Percentiles rank a stretch among this genome's conserved stretches.
phyloP scores from a whole-genome alignment of 129 eudicot species.

The Tagetes patula region DNA sequence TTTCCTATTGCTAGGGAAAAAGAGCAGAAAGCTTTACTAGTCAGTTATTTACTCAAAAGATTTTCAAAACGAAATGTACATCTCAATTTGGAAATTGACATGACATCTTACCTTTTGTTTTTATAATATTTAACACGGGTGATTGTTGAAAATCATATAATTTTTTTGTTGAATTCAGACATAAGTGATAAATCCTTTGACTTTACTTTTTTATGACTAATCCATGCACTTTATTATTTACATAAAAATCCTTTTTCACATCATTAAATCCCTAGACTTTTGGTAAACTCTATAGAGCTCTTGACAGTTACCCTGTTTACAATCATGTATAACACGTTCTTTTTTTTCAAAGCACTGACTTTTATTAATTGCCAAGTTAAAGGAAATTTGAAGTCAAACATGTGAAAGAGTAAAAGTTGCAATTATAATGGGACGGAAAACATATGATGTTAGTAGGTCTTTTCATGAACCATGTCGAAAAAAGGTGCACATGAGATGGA shows the following conservation, averaged over 20 bases:
- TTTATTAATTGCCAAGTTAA: background rate
- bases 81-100: background rate
- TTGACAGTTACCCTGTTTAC: background rate
- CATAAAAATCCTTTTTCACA: background rate
- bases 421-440: too few species aligned
- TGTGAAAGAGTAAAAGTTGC: too few species aligned
- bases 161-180: too few species aligned
- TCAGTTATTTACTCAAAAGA: background rate
- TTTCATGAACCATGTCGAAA: too few species aligned
- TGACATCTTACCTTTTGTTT: slow-evolving; percentile 1
- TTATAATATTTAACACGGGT: background rate
- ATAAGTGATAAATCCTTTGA: background rate
- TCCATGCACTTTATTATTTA: background rate
- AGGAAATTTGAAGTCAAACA: background rate
- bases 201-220: background rate
- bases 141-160: background rate
- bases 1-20: background rate
- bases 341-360: background rate
- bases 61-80: background rate
- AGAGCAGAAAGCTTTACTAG: background rate
- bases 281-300: background rate
- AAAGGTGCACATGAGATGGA: too few species aligned
- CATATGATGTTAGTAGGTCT: too few species aligned
- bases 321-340: background rate
- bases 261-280: background rate